These are phyloP conservation scores for Tylopilus plumbeoviolaceoides DNA, from an alignment of 768 basidiomycete genomes.

Conservation along the genomic window DNA sequence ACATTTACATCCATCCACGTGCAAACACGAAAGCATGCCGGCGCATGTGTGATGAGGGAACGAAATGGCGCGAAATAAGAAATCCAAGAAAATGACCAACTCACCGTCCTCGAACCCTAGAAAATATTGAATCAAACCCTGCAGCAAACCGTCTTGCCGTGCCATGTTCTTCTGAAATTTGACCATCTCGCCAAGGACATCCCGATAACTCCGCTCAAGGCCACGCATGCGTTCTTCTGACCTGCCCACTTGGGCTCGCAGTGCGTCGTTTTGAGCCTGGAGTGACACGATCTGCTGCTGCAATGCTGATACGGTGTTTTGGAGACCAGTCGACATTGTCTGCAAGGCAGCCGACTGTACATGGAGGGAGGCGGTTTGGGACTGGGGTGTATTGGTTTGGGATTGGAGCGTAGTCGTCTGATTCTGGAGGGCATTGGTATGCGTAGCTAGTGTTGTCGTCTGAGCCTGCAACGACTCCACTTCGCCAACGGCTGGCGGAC, in stretches of 20 bases:
- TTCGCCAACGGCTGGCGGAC: conserved; percentile 20
- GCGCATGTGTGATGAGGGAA: background rate
- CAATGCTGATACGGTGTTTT: conserved; percentile 22
- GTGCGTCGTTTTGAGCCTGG: conserved; percentile 28
- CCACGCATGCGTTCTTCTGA: conserved; percentile 53
- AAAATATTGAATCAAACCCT: conserved; percentile 77
- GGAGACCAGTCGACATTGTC: conserved; percentile 26
- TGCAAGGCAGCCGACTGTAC: conserved; percentile 32
- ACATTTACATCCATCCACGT: background rate
- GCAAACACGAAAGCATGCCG: background rate
- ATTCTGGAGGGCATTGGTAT: conserved; percentile 27
- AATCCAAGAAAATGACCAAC: conserved; percentile 20
- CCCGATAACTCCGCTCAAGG: conserved; percentile 62
- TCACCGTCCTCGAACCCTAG: conserved; percentile 63
- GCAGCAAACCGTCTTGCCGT: conserved; percentile 81
- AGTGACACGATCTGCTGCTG: conserved; percentile 29
- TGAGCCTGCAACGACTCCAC: conserved; percentile 27
- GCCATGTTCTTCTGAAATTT: conserved; percentile 71
- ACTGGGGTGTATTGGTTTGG: conserved; percentile 24
- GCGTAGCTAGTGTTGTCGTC: conserved; percentile 28
- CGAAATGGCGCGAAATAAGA: background rate
- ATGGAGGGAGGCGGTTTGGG: conserved; percentile 33
- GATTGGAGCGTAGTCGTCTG: conserved; percentile 28
- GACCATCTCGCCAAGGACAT: conserved; percentile 67
- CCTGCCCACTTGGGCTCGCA: conserved; percentile 28